Evolutionary conservation across 305 asterid genomes (phyloP).

Genomic region (Stenogyne calaminthoides): DNA sequence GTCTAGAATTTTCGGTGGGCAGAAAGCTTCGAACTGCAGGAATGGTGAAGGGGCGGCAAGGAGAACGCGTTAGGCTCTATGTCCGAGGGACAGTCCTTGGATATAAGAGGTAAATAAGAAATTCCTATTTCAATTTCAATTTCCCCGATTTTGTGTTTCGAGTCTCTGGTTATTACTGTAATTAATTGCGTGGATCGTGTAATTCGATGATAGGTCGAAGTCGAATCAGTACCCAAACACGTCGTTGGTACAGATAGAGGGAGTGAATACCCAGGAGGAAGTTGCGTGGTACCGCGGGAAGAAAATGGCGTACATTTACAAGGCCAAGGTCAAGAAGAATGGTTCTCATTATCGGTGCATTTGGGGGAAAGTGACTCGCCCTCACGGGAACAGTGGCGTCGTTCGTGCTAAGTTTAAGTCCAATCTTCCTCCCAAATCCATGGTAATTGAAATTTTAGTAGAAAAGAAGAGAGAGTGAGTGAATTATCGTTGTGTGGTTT

Average conservation of each 20-base stretch:
- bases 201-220: constrained; percentile 48
- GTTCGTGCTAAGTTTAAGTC: constrained; percentile 85
- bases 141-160: too few relatives aligned
- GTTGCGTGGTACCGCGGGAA: constrained; percentile 89
- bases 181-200: neutral
- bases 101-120: constrained; percentile 48
- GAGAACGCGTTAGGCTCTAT: constrained; percentile 75
- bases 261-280: constrained; percentile 90
- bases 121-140: too few relatives aligned
- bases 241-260: constrained; percentile 83
- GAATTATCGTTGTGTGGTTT: neutral
- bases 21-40: constrained; percentile 20
- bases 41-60: constrained; percentile 78
- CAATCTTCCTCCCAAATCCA: constrained; percentile 84
- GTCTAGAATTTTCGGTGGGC: constrained; percentile 2
- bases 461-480: neutral
- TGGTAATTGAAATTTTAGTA: constrained; percentile 44
- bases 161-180: neutral
- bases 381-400: constrained; percentile 89
- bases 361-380: constrained; percentile 88
- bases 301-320: constrained; percentile 84
- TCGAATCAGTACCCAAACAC: constrained; percentile 88
- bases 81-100: constrained; percentile 64
- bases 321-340: constrained; percentile 86
- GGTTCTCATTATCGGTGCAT: constrained; percentile 91